Evolutionary conservation across 2,329 filamentous ascomycete genomes (phyloP).

Genomic region (Xylaria digitata): DNA sequence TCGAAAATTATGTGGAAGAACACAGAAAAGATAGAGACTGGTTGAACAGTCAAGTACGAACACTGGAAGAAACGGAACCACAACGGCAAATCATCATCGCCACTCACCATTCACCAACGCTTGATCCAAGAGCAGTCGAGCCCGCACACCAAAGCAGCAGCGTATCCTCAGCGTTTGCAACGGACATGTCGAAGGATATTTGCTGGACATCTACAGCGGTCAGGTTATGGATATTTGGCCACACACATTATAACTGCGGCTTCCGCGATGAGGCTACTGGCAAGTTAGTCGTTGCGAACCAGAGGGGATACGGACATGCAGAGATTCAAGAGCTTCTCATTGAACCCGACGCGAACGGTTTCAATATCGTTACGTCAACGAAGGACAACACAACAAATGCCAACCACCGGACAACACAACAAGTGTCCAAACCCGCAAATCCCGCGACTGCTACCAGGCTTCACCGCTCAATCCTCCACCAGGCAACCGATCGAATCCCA

Average conservation of each 20-base stretch:
- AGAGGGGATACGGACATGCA: constrained; percentile 21
- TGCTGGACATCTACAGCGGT: constrained; percentile 23
- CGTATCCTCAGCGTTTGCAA: constrained; percentile 27
- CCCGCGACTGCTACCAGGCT: background rate
- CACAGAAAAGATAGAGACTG: constrained; percentile 25
- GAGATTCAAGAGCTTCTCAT: constrained; percentile 22
- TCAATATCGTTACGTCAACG: constrained; percentile 14
- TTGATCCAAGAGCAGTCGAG: constrained; percentile 19
- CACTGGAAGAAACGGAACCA: constrained; percentile 21
- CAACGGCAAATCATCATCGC: constrained; percentile 27
- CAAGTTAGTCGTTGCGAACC: constrained; percentile 26
- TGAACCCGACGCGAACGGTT: constrained; percentile 18
- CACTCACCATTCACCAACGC: constrained; percentile 26
- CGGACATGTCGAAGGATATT: constrained; percentile 25
- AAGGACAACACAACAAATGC: constrained; percentile 6
- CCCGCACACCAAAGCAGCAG: constrained; percentile 10
- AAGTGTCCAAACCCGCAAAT: constrained; percentile 11
- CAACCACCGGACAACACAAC: constrained; percentile 9
- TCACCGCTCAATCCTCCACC: constrained; percentile 1
- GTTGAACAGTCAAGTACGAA: constrained; percentile 25
- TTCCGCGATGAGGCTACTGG: constrained; percentile 24
- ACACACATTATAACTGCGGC: constrained; percentile 28
- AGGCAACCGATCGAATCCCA: constrained; percentile 6
- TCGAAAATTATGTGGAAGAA: constrained; percentile 20
- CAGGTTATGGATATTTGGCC: constrained; percentile 26